Conservation (phyloP, 2,329 filamentous ascomycete genomes). For the Apiospora kogelbergensis region DNA sequence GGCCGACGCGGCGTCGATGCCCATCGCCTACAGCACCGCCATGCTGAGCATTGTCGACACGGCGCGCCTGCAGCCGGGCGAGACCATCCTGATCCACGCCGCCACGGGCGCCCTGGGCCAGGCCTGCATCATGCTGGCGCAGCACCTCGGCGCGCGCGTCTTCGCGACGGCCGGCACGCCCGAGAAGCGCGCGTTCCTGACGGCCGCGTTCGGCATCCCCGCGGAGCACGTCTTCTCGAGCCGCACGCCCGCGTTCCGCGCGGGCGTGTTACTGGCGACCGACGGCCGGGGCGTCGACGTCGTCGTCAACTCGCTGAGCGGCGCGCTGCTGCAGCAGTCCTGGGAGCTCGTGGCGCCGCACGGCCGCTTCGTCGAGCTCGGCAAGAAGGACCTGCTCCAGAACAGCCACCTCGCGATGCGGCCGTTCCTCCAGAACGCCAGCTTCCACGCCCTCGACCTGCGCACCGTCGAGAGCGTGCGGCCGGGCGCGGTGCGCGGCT, state of each 20-base stretch:
- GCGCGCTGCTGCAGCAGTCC: conserved; percentile 26
- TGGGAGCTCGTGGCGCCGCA: conserved; percentile 32
- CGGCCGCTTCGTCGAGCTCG: conserved; percentile 23
- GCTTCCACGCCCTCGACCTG: conserved; percentile 19
- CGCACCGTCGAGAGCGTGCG: conserved; percentile 14
- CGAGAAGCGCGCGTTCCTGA: conserved; percentile 21
- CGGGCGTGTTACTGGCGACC: conserved; percentile 14
- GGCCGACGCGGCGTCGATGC: conserved; percentile 22
- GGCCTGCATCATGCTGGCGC: conserved; percentile 18
- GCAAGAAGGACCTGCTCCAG: conserved; percentile 15
- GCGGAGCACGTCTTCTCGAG: conserved; percentile 23
- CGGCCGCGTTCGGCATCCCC: conserved; percentile 19
- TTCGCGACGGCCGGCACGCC: conserved; percentile 22
- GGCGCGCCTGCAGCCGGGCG: conserved; percentile 18
- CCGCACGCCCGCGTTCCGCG: conserved; percentile 19
- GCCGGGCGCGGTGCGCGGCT: conserved; percentile 7
- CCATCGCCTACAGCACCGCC: conserved; percentile 22
- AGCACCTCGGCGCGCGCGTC: conserved; percentile 17
- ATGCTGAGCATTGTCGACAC: conserved; percentile 22
- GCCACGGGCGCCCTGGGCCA: conserved; percentile 17
- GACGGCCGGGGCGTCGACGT: conserved; percentile 29
- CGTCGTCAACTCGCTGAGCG: conserved; percentile 40
- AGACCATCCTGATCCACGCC: conserved; percentile 21
- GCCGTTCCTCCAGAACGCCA: conserved; percentile 16
- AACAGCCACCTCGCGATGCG: conserved; percentile 13